Conservation (phyloP, 2,329 filamentous ascomycete species). For the Endoconidiophora polonica region DNA sequence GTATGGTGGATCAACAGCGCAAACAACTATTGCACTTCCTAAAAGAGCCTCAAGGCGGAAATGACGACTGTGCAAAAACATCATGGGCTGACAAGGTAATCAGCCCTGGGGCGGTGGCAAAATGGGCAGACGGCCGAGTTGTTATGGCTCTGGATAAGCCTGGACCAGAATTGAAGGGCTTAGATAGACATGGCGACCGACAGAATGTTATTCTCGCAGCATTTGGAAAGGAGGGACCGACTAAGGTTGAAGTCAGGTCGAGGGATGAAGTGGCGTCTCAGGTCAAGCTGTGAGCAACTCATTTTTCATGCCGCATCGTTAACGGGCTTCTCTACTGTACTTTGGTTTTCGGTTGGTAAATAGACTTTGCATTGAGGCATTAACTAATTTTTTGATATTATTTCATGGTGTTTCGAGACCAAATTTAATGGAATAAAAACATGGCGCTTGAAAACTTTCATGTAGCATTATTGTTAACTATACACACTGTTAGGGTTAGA, state of each 20-base stretch:
- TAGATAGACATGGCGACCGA: slow-evolving; percentile 35
- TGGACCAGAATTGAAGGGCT: slow-evolving; percentile 34
- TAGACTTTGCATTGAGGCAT: too few species aligned
- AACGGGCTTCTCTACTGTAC: too few species aligned
- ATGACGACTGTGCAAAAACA: slow-evolving; percentile 28
- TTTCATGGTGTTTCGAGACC: too few species aligned
- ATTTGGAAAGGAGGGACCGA: slow-evolving; percentile 6
- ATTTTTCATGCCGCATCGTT: too few species aligned
- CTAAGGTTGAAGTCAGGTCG: background rate
- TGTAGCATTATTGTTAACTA: too few species aligned
- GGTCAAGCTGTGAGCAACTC: slow-evolving; percentile 4
- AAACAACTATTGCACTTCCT: slow-evolving; percentile 25
- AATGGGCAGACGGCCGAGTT: slow-evolving; percentile 29
- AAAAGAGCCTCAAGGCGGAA: slow-evolving; percentile 22
- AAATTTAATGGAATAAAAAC: too few species aligned
- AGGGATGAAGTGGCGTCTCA: background rate
- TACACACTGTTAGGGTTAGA: too few species aligned
- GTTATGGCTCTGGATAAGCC: slow-evolving; percentile 43
- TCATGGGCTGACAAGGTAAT: slow-evolving; percentile 47
- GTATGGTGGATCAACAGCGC: slow-evolving; percentile 37
- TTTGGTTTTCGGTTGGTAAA: too few species aligned
- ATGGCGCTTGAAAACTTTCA: too few species aligned
- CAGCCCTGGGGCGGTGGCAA: slow-evolving; percentile 32
- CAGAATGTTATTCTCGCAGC: slow-evolving; percentile 36
- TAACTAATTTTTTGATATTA: too few species aligned